Base-by-base conservation (phyloP, 176 grass and related monocot genomes). In the Avena atlantica region DNA sequence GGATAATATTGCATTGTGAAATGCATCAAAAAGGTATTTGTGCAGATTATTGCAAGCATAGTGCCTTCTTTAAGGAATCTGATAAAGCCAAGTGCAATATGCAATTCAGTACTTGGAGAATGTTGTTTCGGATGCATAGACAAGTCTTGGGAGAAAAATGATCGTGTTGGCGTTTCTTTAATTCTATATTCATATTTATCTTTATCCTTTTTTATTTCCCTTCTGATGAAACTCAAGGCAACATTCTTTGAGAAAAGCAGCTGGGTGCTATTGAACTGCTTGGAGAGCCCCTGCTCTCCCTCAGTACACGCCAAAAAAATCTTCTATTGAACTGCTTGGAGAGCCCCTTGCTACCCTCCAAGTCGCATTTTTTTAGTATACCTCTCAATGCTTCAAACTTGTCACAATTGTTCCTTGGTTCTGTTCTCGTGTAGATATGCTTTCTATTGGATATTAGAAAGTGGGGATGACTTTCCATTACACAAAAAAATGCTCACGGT, bases 41-140 rank as follows among this genome's bases (percentile, higher is more conserved):
- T 84, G 81, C 78, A 17, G 87, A 97, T 88, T 77, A 45, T 25
- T 89, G 36, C 62, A 94, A 31, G 5, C 69, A 81, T 58, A 81
- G 51, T 72, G 78, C 81, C 88, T 91, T 92, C 79, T 87, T 92
- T 78, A 89, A 93, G 85, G 81, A 78, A 85, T 89, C 86, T 58
- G 81, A 71, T 76, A 69, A 89, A 83, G 74, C 83, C 47, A 44
- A 68, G 72, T 55, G 66, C 13, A 58, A 27, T 56, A 69, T 81
- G 66, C 72, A 82, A 23, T 88, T 45, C 74, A 57, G 8, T 88
- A 84, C 74, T 86, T 86, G 52, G 83, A 89, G 79, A 93, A 83
- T 89, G 9, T 71, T 45, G 40, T 47, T 45, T 44, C 8, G 65
- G 65, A 14, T 37, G 65, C 65, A 69, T 37, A 69, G 65, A 36